Percentiles rank a stretch among this genome's conserved stretches.
These are phyloP conservation scores for Phytophthora cryptogea DNA, from an alignment of 352 stramenopile genomes.

Conservation along the genomic window DNA sequence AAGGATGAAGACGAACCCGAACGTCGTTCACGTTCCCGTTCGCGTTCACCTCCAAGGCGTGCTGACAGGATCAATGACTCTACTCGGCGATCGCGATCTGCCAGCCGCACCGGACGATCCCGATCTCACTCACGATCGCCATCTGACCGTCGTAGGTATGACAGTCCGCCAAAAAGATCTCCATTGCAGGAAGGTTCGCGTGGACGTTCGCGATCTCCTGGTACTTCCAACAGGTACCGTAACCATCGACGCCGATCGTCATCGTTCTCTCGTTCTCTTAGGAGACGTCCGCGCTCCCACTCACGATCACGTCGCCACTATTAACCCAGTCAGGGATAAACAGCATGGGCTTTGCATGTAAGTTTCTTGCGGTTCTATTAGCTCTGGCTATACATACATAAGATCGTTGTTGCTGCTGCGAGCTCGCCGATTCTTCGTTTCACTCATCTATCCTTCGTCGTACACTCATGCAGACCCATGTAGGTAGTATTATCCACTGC, in stretches of 20 bases:
- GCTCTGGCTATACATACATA: constrained; percentile 8
- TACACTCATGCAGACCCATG: background rate
- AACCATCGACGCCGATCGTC: constrained; percentile 23
- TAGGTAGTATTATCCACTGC: background rate
- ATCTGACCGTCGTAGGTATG: constrained; percentile 17
- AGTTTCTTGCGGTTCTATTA: constrained; percentile 26
- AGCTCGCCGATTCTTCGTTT: background rate
- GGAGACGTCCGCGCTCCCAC: constrained; percentile 22
- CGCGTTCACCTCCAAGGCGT: constrained; percentile 18
- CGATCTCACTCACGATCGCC: constrained; percentile 31
- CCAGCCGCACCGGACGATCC: constrained; percentile 9
- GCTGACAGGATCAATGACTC: constrained; percentile 6
- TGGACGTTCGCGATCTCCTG: constrained; percentile 17
- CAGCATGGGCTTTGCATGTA: background rate
- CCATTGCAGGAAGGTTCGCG: constrained; percentile 1
- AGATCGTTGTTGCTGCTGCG: background rate
- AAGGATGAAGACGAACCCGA: constrained; percentile 13
- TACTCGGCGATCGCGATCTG: constrained; percentile 17
- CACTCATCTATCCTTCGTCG: constrained; percentile 8
- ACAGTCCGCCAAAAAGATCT: constrained; percentile 9
- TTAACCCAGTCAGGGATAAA: constrained; percentile 10
- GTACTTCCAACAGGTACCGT: constrained; percentile 12
- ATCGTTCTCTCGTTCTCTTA: constrained; percentile 20
- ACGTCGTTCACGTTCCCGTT: constrained; percentile 15
- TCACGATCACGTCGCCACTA: constrained; percentile 30